Evolutionary conservation across 805 yeast genomes (phyloP).

Genomic region (Candida koratica): DNA sequence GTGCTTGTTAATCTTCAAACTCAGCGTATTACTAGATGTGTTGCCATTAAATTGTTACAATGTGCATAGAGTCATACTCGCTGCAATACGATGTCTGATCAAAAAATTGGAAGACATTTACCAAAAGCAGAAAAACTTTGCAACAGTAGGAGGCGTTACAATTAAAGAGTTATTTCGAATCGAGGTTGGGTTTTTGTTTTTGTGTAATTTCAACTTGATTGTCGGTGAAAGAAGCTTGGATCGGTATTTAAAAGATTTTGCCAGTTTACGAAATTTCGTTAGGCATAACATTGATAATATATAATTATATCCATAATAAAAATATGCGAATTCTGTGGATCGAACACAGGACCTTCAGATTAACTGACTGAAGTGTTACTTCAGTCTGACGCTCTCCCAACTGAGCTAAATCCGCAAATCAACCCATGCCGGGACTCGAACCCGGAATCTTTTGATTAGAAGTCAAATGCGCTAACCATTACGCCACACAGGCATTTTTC

Average conservation of each 20-base stretch:
- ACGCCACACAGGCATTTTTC: conserved; percentile 13
- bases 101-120: conserved; percentile 40
- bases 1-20: conserved; percentile 35
- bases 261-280: conserved; percentile 26
- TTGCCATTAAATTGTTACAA: conserved; percentile 30
- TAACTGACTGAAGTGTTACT: conserved; percentile 28
- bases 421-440: conserved; percentile 15
- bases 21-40: conserved; percentile 30
- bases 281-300: conserved; percentile 6
- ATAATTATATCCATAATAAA: conserved; percentile 11
- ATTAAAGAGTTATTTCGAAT: conserved; percentile 33
- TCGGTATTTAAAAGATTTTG: conserved; percentile 29
- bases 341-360: conserved; percentile 84
- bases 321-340: conserved; percentile 63
- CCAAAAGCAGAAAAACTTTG: conserved; percentile 39
- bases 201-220: conserved; percentile 35
- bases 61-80: conserved; percentile 37
- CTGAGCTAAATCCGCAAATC: conserved; percentile 32
- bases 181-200: conserved; percentile 39
- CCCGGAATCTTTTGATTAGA: conserved; percentile 15
- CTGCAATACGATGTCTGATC: conserved; percentile 40
- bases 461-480: conserved; percentile 15
- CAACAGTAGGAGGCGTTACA: conserved; percentile 42
- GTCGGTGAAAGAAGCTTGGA: conserved; percentile 35
- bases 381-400: conserved; percentile 39